Evolutionary conservation across 192 early-diverging fungal species (phyloP), one percentile per base, ranked within the genome.

Genomic region (Chytriomyces sp.): DNA sequence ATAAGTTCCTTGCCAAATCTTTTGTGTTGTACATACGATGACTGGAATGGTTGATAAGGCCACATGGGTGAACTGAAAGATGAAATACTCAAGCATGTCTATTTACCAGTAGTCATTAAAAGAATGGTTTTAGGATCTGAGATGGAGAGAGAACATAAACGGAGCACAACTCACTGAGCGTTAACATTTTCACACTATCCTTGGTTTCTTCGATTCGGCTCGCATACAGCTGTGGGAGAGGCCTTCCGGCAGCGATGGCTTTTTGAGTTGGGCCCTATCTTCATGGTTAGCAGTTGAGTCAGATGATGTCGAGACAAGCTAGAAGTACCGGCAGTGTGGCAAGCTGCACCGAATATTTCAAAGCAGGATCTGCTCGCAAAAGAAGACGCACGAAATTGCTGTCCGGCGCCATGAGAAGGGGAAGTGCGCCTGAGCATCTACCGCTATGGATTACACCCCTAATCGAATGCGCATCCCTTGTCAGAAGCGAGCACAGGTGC

Each of bases 11-110:
- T 35, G 28, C 28, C 28, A 35, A 35, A 35, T 35, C 28, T 35
- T 35, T 35, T 35, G 28, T 35, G 28, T 1, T 35, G 13, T n/a
- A 43, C 18, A 28, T 68, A 59, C 69, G 8, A 71, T 23, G 43
- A 71, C 53, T 23, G 69, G 69, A n/a, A 20, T 59, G 44, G 50
- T 59, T 11, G 72, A 24, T 24, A 73, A n/a, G 49, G 64, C 46
- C n/a, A 69, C 76, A 67, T 77, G 78, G 43, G 82, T 80, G 46
- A 84, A 79, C 6, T 57, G 72, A 48, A 72, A 84, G 18, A 84
- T 76, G 61, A 81, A 84, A 60, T 67, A 84, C 68, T 84, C 82
- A 45, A 84, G 75, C 79, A 84, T 84, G 72, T 83, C 82, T 83
- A 64, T n/a, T 24, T 75, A 64, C 1, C 1, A 20, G 11, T 57